Conservation (phyloP, 495 filamentous ascomycete species). For the Hyaloscypha finlandica region DNA sequence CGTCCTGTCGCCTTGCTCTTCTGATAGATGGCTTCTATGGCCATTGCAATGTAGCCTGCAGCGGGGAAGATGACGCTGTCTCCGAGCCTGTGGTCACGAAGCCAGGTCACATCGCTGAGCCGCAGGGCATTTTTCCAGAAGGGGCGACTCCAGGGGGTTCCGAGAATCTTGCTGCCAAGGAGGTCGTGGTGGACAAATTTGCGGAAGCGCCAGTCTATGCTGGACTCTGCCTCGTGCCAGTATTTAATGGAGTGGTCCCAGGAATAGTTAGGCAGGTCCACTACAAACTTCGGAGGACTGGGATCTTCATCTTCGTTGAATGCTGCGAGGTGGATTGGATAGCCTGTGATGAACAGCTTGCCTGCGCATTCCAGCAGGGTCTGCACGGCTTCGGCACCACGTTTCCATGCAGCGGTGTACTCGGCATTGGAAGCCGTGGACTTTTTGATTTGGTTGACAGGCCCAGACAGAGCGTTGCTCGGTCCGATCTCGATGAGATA, state of each 20-base stretch:
- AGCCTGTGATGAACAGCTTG: constrained; percentile 38
- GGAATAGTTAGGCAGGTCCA: constrained; percentile 41
- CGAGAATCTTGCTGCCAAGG: constrained; percentile 33
- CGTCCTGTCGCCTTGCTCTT: too few relatives aligned
- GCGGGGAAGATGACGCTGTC: constrained; percentile 33
- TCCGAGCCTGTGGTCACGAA: constrained; percentile 34
- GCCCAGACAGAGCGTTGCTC: constrained; percentile 61
- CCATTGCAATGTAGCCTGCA: constrained; percentile 53
- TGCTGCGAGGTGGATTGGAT: constrained; percentile 17
- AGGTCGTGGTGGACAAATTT: constrained; percentile 38
- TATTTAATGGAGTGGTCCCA: constrained; percentile 36
- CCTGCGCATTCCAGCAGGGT: constrained; percentile 40
- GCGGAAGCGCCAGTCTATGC: constrained; percentile 35
- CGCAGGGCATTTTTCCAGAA: constrained; percentile 38
- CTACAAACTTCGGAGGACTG: too few relatives aligned
- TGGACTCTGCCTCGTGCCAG: constrained; percentile 38
- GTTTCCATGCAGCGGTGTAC: constrained; percentile 41
- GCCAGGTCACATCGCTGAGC: constrained; percentile 26
- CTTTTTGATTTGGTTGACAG: constrained; percentile 47
- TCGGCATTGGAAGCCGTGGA: too few relatives aligned
- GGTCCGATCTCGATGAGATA: constrained; percentile 65
- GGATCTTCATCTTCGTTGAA: too few relatives aligned
- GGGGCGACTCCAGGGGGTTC: constrained; percentile 31
- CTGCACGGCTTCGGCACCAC: constrained; percentile 38
- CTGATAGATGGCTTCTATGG: constrained; percentile 53